Percentiles rank a stretch among this genome's conserved stretches.
Evolutionary conservation across 331 rosid genomes (phyloP).

Genomic region (Erythrophleum ivorense): DNA sequence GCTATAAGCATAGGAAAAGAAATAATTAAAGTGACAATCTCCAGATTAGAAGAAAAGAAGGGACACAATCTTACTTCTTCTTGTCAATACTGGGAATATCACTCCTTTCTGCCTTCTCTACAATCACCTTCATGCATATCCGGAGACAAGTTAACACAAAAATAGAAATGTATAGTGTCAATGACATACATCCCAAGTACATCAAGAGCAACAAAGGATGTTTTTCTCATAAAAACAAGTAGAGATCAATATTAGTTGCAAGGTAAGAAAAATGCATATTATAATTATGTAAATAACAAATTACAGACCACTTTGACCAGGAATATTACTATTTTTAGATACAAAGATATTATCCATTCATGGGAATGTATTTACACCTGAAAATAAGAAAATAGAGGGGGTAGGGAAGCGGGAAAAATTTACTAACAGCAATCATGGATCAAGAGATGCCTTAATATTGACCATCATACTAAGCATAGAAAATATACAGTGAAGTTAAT

Average conservation of each 20-base stretch:
- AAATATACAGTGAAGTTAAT: neutral
- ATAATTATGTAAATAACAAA: neutral
- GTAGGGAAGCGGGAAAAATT: neutral
- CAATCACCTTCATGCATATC: conserved; percentile 73
- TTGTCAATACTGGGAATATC: conserved; percentile 93
- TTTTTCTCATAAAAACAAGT: neutral
- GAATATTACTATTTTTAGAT: neutral
- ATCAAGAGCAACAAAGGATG: neutral
- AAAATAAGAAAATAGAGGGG: neutral
- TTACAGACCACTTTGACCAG: neutral
- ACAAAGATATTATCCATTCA: neutral
- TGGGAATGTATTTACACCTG: neutral
- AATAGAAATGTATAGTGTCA: conserved; percentile 20
- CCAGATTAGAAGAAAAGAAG: conserved; percentile 17
- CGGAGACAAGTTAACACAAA: conserved; percentile 41
- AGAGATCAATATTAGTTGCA: neutral
- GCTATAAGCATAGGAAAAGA: conserved; percentile 13
- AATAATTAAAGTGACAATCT: conserved; percentile 27
- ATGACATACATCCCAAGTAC: conserved; percentile 25
- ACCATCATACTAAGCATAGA: neutral
- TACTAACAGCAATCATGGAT: neutral
- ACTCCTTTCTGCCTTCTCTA: conserved; percentile 94
- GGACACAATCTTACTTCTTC: conserved; percentile 78
- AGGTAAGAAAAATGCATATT: neutral
- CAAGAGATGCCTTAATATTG: neutral